Percentiles rank a stretch among this genome's conserved stretches.
These are phyloP conservation scores for Irineochytrium annulatum DNA, from an alignment of 192 early-diverging fungal genomes.

Conservation along the genomic window DNA sequence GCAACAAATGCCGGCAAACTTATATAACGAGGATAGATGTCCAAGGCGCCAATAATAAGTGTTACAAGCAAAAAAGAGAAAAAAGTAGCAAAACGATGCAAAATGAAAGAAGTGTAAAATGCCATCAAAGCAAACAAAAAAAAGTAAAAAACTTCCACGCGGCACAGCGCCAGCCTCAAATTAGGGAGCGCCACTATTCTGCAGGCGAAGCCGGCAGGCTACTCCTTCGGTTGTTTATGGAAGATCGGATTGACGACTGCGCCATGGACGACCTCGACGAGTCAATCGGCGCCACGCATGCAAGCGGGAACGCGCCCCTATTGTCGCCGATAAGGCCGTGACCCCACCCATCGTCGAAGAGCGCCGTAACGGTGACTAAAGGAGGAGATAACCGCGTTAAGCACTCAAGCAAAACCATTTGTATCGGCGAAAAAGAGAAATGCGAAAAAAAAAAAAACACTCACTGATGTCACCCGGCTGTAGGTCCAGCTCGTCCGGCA, in stretches of 20 bases:
- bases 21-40: no score
- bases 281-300: conserved; percentile 14
- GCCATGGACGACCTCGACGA: neutral
- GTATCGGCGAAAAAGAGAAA: neutral
- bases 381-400: neutral
- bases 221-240: conserved; percentile 10
- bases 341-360: conserved; percentile 24
- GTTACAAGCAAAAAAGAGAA: no score
- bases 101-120: no score
- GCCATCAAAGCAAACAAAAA: neutral
- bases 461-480: conserved; percentile 21
- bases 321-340: neutral
- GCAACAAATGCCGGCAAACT: no score
- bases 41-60: no score
- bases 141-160: neutral
- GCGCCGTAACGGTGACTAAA: conserved; percentile 14
- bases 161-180: neutral
- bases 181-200: neutral
- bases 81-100: no score
- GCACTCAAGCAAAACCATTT: neutral
- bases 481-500: conserved; percentile 13
- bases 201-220: neutral
- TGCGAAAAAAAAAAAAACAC: neutral
- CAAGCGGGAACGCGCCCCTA: conserved; percentile 15
- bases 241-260: neutral